Conservation (phyloP, 2,329 filamentous ascomycete species). For the Fusarium oligoseptatum region DNA sequence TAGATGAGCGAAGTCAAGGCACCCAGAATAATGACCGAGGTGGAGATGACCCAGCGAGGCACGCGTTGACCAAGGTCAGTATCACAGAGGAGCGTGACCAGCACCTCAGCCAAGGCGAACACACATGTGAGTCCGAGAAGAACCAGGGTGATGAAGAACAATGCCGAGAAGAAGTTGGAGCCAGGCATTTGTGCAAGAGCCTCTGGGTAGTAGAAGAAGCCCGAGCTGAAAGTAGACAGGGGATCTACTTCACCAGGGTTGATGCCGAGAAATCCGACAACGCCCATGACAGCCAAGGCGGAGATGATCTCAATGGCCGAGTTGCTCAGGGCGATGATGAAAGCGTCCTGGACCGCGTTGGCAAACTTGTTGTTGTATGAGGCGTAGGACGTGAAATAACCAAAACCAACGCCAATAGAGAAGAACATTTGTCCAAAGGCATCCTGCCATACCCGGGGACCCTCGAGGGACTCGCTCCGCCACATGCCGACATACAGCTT, state of each 20-base stretch:
- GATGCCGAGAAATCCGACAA: conserved; percentile 59
- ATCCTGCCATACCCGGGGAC: conserved; percentile 60
- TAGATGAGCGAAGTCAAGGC: conserved; percentile 65
- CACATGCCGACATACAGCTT: conserved; percentile 54
- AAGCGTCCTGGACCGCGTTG: conserved; percentile 65
- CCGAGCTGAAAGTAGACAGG: conserved; percentile 63
- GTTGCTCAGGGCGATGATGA: conserved; percentile 67
- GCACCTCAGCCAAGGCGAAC: conserved; percentile 21
- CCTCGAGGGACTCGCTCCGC: conserved; percentile 58
- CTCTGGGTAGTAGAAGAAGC: conserved; percentile 66
- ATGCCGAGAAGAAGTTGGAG: conserved; percentile 66
- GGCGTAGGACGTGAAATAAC: conserved; percentile 68
- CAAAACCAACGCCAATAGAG: conserved; percentile 63
- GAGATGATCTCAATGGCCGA: conserved; percentile 64
- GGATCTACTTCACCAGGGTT: conserved; percentile 48
- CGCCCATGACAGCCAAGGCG: conserved; percentile 60
- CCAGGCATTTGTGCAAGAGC: conserved; percentile 68
- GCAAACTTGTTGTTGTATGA: conserved; percentile 67
- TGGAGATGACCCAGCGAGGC: conserved; percentile 58
- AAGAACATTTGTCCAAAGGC: conserved; percentile 62
- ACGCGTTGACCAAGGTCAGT: conserved; percentile 54
- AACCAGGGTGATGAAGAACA: conserved; percentile 67
- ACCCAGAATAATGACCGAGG: conserved; percentile 57
- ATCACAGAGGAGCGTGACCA: conserved; percentile 55
- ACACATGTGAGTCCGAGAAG: conserved; percentile 64